Conservation (phyloP, 305 asterid species). For the Fraxinus greggii region DNA sequence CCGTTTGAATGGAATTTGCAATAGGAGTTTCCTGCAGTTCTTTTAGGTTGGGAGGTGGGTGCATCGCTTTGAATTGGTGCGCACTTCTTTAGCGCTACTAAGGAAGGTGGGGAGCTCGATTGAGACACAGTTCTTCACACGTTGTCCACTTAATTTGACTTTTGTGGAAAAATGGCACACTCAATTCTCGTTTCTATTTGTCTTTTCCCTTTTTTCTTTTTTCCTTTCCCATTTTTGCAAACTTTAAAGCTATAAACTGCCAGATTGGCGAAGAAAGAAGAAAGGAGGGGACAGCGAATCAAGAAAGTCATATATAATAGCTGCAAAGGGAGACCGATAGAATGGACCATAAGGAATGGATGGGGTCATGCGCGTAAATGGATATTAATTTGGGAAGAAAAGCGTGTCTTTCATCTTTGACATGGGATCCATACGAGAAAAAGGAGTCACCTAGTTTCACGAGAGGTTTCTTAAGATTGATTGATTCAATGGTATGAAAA, state of each 20-base stretch:
- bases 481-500: too few relatives aligned
- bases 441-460: too few relatives aligned
- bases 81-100: too few relatives aligned
- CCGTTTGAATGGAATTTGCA: not conserved
- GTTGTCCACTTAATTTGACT: not conserved
- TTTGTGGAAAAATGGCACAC: not conserved
- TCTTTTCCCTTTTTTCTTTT: not conserved
- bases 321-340: not conserved
- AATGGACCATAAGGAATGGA: not conserved
- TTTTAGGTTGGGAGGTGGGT: not conserved
- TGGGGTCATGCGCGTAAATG: not conserved
- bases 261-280: not conserved
- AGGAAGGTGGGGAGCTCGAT: not conserved
- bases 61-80: too few relatives aligned
- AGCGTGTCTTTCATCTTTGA: not conserved
- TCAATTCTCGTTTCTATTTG: not conserved
- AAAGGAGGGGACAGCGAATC: not conserved
- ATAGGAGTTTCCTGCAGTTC: too few relatives aligned
- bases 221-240: not conserved
- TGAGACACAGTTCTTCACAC: not conserved
- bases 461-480: too few relatives aligned
- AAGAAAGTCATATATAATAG: not conserved
- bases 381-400: not conserved
- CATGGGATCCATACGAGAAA: not conserved
- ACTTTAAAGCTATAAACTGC: not conserved